Conservation (phyloP, 768 basidiomycete species). For the Saitozyma podzolica region DNA sequence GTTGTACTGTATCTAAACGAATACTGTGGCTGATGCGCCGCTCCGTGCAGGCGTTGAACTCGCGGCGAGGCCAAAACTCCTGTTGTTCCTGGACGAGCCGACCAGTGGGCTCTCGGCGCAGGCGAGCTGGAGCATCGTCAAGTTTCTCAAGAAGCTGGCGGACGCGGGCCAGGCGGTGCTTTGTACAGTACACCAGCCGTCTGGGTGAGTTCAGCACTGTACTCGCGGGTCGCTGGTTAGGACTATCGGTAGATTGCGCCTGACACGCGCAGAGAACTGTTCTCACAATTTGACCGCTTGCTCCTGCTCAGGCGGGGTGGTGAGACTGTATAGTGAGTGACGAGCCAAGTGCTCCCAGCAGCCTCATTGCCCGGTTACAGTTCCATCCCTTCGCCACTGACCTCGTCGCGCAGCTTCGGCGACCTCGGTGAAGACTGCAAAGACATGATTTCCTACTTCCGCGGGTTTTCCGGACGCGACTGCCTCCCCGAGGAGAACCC, state of each 20-base stretch:
- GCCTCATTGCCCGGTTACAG: too few relatives aligned
- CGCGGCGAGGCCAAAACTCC: constrained; percentile 72
- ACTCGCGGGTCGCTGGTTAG: too few relatives aligned
- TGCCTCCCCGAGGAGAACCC: constrained; percentile 66
- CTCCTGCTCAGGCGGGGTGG: constrained; percentile 75
- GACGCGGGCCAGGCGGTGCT: constrained; percentile 79
- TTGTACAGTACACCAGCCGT: constrained; percentile 65
- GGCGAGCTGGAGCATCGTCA: constrained; percentile 67
- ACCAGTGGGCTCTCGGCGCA: constrained; percentile 58
- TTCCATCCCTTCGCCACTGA: constrained; percentile 5
- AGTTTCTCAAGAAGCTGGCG: constrained; percentile 70
- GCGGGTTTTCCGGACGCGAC: constrained; percentile 72
- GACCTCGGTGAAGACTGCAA: constrained; percentile 66
- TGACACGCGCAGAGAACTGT: constrained; percentile 58
- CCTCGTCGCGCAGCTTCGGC: constrained; percentile 27
- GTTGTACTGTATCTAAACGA: too few relatives aligned
- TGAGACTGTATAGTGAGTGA: constrained; percentile 32
- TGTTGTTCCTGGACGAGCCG: constrained; percentile 75
- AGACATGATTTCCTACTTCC: constrained; percentile 63
- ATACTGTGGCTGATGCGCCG: constrained; percentile 40
- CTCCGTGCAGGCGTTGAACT: constrained; percentile 63
- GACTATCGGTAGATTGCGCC: too few relatives aligned
- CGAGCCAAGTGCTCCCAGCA: too few relatives aligned
- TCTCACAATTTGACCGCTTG: constrained; percentile 74
- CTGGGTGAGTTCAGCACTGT: constrained; percentile 47